These are phyloP conservation scores for Phoma sp. DNA, from an alignment of 2,329 filamentous ascomycete genomes.

Conservation along the genomic window DNA sequence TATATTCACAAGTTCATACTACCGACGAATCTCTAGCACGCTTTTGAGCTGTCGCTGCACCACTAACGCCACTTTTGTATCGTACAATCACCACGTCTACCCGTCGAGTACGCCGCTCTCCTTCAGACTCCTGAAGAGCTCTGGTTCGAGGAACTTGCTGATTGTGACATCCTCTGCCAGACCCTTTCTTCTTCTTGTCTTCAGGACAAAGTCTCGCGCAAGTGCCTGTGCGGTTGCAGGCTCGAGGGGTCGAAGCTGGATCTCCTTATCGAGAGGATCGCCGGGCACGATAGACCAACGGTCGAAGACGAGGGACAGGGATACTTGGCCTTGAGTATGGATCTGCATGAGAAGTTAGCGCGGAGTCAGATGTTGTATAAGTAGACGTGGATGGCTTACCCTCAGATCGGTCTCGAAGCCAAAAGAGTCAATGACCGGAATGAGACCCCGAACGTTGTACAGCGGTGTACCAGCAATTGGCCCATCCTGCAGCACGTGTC, in stretches of 20 bases:
- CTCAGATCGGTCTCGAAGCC: slow-evolving; percentile 97
- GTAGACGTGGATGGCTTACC: slow-evolving; percentile 29
- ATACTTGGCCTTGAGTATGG: slow-evolving; percentile 91
- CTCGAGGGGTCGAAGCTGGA: slow-evolving; percentile 82
- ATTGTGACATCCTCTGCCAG: slow-evolving; percentile 94
- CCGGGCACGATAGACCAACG: slow-evolving; percentile 95
- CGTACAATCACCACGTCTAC: slow-evolving; percentile 31
- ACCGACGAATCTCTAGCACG: not conserved
- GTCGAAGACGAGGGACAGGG: slow-evolving; percentile 91
- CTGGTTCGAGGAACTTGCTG: slow-evolving; percentile 94
- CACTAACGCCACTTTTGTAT: slow-evolving; percentile 8
- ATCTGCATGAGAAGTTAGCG: slow-evolving; percentile 57
- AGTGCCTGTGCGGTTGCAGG: slow-evolving; percentile 87
- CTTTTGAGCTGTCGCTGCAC: not conserved
- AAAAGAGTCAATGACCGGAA: slow-evolving; percentile 96
- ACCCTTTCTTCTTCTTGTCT: slow-evolving; percentile 92
- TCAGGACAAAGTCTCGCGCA: slow-evolving; percentile 93
- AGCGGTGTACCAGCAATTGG: slow-evolving; percentile 93
- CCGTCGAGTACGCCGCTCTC: slow-evolving; percentile 86
- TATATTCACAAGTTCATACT: slow-evolving; percentile 10
- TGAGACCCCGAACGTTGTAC: slow-evolving; percentile 86
- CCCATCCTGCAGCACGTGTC: slow-evolving; percentile 92
- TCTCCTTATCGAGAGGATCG: slow-evolving; percentile 88
- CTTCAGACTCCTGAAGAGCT: slow-evolving; percentile 85
- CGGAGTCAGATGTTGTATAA: not conserved